A percentile compares a stretch with the other conserved stretches of the same genome.
These are phyloP conservation scores for Nemophila menziesii DNA, from an alignment of 257 asterid species.

Conservation along the genomic window DNA sequence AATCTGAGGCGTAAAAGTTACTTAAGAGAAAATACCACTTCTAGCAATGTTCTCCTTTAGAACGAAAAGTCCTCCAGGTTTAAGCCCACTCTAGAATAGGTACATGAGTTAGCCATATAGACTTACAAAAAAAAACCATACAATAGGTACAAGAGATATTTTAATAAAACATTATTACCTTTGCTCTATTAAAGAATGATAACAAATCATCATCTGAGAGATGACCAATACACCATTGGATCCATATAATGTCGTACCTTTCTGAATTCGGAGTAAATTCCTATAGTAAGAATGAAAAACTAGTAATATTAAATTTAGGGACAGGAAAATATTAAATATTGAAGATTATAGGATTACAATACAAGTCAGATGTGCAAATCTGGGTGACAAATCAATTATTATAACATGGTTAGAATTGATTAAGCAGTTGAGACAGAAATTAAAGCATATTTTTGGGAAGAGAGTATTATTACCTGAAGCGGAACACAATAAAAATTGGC, in stretches of 20 bases:
- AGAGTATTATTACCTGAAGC: constrained; percentile 51
- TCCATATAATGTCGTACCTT: constrained; percentile 89
- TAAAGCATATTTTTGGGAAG: neutral
- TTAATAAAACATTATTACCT: constrained; percentile 28
- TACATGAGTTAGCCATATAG: neutral
- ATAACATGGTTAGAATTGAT: neutral
- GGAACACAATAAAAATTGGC: constrained; percentile 72
- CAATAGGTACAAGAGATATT: neutral
- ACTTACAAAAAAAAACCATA: neutral
- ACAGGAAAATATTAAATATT: neutral
- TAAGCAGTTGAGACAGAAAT: no score
- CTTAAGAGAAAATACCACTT: constrained; percentile 38
- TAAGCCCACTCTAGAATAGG: constrained; percentile 63
- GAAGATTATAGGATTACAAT: no score
- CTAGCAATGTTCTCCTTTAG: constrained; percentile 86
- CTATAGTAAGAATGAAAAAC: constrained; percentile 23
- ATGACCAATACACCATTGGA: constrained; percentile 99
- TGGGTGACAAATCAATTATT: neutral
- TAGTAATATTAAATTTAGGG: constrained; percentile 3
- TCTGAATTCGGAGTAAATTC: constrained; percentile 78
- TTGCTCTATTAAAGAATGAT: constrained; percentile 73
- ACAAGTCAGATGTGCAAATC: neutral
- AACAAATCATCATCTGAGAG: constrained; percentile 88
- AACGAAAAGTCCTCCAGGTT: constrained; percentile 73
- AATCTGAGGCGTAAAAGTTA: neutral